Conservation (phyloP, 345 rosid genomes). For the Passiflora organensis region DNA sequence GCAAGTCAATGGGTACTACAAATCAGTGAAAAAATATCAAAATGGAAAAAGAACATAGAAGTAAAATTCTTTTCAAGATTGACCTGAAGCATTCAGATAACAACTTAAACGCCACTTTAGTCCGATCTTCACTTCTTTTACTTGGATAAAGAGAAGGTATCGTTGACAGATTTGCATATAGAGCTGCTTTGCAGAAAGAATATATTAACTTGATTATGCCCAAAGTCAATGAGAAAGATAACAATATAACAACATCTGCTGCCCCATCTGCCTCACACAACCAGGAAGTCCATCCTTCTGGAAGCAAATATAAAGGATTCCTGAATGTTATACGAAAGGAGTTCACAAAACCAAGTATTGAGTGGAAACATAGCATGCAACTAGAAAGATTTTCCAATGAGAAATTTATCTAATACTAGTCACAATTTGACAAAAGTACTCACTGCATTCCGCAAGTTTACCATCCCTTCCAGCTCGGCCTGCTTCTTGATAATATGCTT, state of each 20-base stretch:
- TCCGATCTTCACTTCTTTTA: conserved; percentile 68
- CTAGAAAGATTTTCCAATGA: background rate
- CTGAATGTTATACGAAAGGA: background rate
- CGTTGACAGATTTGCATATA: conserved; percentile 65
- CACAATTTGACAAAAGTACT: conserved; percentile 25
- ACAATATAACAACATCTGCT: no score
- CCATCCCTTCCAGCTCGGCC: conserved; percentile 68
- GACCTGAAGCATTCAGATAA: conserved; percentile 78
- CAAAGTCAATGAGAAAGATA: no score
- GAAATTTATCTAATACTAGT: background rate
- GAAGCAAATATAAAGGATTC: background rate
- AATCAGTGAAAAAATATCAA: background rate
- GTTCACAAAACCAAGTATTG: background rate
- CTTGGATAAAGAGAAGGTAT: conserved; percentile 71
- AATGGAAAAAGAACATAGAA: background rate
- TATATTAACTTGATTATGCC: background rate
- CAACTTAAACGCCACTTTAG: conserved; percentile 66
- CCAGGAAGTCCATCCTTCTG: background rate
- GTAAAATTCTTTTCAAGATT: conserved; percentile 1
- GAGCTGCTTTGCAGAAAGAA: conserved; percentile 35
- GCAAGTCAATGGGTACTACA: conserved; percentile 14
- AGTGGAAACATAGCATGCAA: conserved; percentile 1
- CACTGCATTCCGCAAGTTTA: conserved; percentile 73
- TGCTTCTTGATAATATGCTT: conserved; percentile 96
- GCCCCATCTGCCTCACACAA: no score